A percentile compares a stretch with the other conserved stretches of the same genome.
Conservation (phyloP, 1,284 basidiomycete genomes). For the Ganoderma lucidum region DNA sequence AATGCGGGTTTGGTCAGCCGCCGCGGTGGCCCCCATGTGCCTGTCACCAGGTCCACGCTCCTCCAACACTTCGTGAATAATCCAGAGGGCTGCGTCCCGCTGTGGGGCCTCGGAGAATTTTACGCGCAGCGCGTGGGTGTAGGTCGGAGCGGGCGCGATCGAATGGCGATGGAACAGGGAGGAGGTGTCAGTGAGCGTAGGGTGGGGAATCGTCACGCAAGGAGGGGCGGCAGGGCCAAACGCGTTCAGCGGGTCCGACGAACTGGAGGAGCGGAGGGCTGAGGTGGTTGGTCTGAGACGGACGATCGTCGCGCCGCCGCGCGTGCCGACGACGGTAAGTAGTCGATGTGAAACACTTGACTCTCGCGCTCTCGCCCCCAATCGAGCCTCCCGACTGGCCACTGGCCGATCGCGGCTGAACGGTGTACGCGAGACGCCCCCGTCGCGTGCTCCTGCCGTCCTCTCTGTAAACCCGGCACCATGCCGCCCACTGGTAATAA, state of each 20-base stretch:
- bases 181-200: not conserved
- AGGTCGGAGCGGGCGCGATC: not conserved
- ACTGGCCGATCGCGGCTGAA: slow-evolving; percentile 2
- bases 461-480: not conserved
- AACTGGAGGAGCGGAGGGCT: not conserved
- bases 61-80: not conserved
- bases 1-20: slow-evolving; percentile 16
- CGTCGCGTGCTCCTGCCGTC: not conserved
- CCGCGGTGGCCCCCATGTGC: slow-evolving; percentile 21
- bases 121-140: not conserved
- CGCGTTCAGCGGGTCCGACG: not conserved
- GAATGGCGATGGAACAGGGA: not conserved
- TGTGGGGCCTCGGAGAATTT: not conserved
- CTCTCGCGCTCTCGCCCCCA: not conserved
- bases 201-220: not conserved
- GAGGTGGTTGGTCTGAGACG: not conserved
- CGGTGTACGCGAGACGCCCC: not conserved
- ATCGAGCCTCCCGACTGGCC: not conserved
- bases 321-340: not conserved
- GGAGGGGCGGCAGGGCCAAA: not conserved
- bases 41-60: slow-evolving; percentile 19
- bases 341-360: not conserved
- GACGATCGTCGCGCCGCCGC: not conserved
- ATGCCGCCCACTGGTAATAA: not conserved
- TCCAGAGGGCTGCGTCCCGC: slow-evolving; percentile 2